Percentiles rank a stretch among this genome's conserved stretches.
These are phyloP conservation scores for Sisymbrium altissimum DNA, from an alignment of 345 rosid genomes.

Conservation along the genomic window DNA sequence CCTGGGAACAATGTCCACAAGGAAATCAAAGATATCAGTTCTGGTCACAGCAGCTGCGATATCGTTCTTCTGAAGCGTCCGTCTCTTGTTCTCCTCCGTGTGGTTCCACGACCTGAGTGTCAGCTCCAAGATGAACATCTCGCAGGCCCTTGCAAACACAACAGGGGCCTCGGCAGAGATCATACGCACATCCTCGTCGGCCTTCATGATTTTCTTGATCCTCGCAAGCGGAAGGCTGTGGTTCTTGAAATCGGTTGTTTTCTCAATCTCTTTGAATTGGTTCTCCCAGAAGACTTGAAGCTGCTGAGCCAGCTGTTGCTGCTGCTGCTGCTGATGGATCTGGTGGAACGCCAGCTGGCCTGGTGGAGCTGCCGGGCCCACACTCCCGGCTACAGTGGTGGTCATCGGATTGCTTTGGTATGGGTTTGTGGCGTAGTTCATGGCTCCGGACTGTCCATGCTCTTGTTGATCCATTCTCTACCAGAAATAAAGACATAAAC, in stretches of 20 bases:
- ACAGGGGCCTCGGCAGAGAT: conserved; percentile 98
- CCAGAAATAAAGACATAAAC: background rate
- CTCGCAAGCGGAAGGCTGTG: conserved; percentile 94
- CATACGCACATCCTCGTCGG: conserved; percentile 96
- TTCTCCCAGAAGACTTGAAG: conserved; percentile 82
- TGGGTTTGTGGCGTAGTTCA: conserved; percentile 60
- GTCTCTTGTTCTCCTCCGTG: conserved; percentile 92
- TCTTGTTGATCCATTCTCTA: conserved; percentile 72
- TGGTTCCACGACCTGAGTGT: conserved; percentile 96
- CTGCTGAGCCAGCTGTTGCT: conserved; percentile 86
- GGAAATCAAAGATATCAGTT: conserved; percentile 91
- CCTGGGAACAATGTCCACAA: conserved; percentile 90
- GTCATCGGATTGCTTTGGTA: conserved; percentile 62
- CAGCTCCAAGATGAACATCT: conserved; percentile 91
- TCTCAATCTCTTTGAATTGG: conserved; percentile 80
- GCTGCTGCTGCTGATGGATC: conserved; percentile 85
- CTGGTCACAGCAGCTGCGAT: conserved; percentile 93
- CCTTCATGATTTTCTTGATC: conserved; percentile 99
- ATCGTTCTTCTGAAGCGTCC: conserved; percentile 94
- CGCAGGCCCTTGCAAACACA: conserved; percentile 94
- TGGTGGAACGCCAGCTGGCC: conserved; percentile 59
- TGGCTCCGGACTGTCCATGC: conserved; percentile 57
- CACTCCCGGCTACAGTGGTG: conserved; percentile 34
- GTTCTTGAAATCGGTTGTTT: conserved; percentile 80
- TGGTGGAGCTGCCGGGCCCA: conserved; percentile 7